Conservation (phyloP, 495 filamentous ascomycete genomes). For the Aspergillus conjunctus region DNA sequence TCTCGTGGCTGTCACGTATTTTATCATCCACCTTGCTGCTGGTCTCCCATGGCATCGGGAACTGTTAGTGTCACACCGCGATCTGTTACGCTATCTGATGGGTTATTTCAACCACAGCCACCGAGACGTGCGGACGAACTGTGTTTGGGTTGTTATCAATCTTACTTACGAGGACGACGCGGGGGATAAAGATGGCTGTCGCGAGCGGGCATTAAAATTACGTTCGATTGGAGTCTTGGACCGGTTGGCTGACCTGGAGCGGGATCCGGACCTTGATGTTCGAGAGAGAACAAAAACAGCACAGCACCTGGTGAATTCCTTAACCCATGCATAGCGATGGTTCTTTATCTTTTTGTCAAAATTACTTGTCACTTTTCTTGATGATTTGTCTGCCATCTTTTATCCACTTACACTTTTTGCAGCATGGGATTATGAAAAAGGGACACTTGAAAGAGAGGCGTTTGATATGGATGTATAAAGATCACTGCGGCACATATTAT, state of each 20-base stretch:
- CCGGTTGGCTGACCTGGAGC: slow-evolving; percentile 62
- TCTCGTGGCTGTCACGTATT: slow-evolving; percentile 69
- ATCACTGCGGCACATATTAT: neutral
- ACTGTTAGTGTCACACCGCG: slow-evolving; percentile 65
- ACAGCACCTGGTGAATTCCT: slow-evolving; percentile 60
- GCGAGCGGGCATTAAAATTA: slow-evolving; percentile 66
- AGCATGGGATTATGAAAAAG: slow-evolving; percentile 1
- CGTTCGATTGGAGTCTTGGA: slow-evolving; percentile 69
- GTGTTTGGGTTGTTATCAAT: slow-evolving; percentile 82
- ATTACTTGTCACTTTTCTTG: neutral
- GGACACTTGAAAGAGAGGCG: slow-evolving; percentile 3
- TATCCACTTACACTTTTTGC: neutral
- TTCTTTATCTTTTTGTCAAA: slow-evolving; percentile 6
- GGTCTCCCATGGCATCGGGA: slow-evolving; percentile 74
- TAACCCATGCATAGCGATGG: slow-evolving; percentile 30
- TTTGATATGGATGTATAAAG: slow-evolving; percentile 16
- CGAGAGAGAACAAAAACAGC: slow-evolving; percentile 81
- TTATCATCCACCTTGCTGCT: slow-evolving; percentile 85
- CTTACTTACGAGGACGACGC: slow-evolving; percentile 77
- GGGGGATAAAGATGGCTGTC: slow-evolving; percentile 60
- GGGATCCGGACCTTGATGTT: slow-evolving; percentile 81
- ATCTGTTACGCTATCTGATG: slow-evolving; percentile 54
- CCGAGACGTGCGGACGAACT: slow-evolving; percentile 68
- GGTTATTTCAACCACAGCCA: slow-evolving; percentile 67
- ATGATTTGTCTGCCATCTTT: slow-evolving; percentile 1